Conservation (phyloP, 1,284 basidiomycete genomes). For the Farysia itapuensis region DNA sequence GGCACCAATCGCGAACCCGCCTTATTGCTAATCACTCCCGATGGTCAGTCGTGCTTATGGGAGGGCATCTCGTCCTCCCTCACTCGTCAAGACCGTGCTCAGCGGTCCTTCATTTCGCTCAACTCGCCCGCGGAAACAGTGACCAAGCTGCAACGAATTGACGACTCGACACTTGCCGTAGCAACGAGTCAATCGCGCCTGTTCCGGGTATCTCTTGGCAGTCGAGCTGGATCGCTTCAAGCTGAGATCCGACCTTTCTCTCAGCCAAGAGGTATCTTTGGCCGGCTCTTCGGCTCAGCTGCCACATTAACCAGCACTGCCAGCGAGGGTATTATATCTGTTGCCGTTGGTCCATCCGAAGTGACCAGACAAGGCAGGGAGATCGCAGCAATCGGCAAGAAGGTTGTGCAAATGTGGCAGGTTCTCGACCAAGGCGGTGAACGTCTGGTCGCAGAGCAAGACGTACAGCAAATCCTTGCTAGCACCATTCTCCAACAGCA, state of each 20-base stretch:
- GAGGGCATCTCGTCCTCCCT: constrained; percentile 45
- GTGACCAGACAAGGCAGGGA: constrained; percentile 22
- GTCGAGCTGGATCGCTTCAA: constrained; percentile 35
- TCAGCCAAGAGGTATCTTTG: constrained; percentile 47
- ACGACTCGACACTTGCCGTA: constrained; percentile 23
- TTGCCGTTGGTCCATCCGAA: constrained; percentile 36
- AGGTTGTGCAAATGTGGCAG: constrained; percentile 53
- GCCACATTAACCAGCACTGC: constrained; percentile 17
- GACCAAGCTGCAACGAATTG: constrained; percentile 28
- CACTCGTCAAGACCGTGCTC: constrained; percentile 21
- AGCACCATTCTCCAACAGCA: constrained; percentile 31
- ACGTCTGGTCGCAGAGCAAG: constrained; percentile 50
- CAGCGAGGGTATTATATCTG: constrained; percentile 27
- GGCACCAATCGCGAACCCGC: constrained; percentile 38
- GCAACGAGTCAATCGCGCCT: constrained; percentile 44
- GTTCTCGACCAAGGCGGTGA: constrained; percentile 46
- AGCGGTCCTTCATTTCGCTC: constrained; percentile 21
- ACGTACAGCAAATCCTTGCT: constrained; percentile 47
- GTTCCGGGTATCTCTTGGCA: constrained; percentile 32
- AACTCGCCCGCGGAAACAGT: constrained; percentile 23
- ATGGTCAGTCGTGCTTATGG: constrained; percentile 39
- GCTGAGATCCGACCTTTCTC: constrained; percentile 37
- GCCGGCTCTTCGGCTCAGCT: constrained; percentile 45
- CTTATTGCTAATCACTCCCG: constrained; percentile 34
- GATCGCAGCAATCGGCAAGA: constrained; percentile 45